These are phyloP conservation scores for Mortierella polycephala DNA, from an alignment of 371 early-diverging fungal genomes.

Conservation along the genomic window DNA sequence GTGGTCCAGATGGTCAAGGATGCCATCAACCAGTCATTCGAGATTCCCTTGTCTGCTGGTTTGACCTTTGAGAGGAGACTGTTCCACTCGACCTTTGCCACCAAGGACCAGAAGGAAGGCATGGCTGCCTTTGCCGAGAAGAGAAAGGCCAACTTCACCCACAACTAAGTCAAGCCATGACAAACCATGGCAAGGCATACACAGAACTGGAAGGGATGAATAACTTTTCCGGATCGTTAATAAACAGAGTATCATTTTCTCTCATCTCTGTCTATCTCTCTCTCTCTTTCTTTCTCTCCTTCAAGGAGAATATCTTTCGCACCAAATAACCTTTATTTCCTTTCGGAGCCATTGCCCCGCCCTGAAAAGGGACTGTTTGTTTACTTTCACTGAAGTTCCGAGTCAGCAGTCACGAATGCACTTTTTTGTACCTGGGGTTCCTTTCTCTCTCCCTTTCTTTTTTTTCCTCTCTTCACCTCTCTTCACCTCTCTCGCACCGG, in stretches of 20 bases:
- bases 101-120: constrained; percentile 97
- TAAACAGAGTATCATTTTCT: not conserved
- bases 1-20: constrained; percentile 97
- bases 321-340: too few relatives aligned
- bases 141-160: constrained; percentile 88
- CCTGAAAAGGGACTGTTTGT: constrained; percentile 16
- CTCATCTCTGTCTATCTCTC: too few relatives aligned
- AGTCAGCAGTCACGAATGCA: constrained; percentile 19
- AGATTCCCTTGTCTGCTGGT: constrained; percentile 87
- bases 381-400: constrained; percentile 12
- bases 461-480: constrained; percentile 5
- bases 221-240: not conserved
- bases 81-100: constrained; percentile 95
- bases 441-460: not conserved
- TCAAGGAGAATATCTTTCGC: not conserved
- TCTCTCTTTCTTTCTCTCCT: not conserved
- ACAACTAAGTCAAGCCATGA: constrained; percentile 70
- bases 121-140: constrained; percentile 98
- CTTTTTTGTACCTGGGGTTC: not conserved
- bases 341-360: not conserved
- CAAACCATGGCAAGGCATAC: not conserved
- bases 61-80: constrained; percentile 93
- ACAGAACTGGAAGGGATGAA: too few relatives aligned
- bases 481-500: not conserved
- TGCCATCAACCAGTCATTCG: constrained; percentile 93